Base-by-base conservation (phyloP, 2,329 filamentous ascomycete species). In the Colletotrichum limetticola region DNA sequence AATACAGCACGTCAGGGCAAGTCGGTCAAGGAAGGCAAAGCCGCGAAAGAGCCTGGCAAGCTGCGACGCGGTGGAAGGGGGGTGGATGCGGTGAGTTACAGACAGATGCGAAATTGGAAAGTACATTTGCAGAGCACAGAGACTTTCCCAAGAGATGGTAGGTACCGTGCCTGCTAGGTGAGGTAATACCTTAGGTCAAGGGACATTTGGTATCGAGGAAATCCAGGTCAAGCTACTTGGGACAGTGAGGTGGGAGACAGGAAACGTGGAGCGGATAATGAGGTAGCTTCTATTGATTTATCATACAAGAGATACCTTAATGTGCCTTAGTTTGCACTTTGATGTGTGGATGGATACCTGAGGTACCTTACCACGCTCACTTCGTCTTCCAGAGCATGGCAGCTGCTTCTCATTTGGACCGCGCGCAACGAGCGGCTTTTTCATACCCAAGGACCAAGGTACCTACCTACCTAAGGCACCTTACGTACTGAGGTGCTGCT, bases 81-180 rank as follows among this genome's bases (percentile, higher is more conserved):
- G 19, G 8, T 42, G 11, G 30, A 66, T 60, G 56, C 68, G 62
- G 68, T 67, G 68, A 71, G 56, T 67, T 71, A 63, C 30, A 60
- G 42, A 56, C 9, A 55, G 37, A 35, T 32, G 22, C 52, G 32
- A 49, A 59, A 16, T 24, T 35, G 19, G 35, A 24, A 30, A 9
- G 42, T 49, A n/a, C 42, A 19, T n/a, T n/a, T 19, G 32, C 32
- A 35, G 32, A 35, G 30, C 30, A 32, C 30, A 9, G 9, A 32
- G 30, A 32, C 30, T 32, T 32, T 32, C 30, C 30, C 30, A 32
- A 32, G 30, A 32, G 30, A 32, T 32, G 8, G 9, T 32, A 32
- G 32, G 32, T 35, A 8, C 32, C 32, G 4, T 35, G 12, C 32
- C 32, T 35, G 32, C 32, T 35, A 11, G 32, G 32, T 12, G 12